Evolutionary conservation across 2,329 filamentous ascomycete genomes (phyloP).

Genomic region (Penicillium capsulatum): DNA sequence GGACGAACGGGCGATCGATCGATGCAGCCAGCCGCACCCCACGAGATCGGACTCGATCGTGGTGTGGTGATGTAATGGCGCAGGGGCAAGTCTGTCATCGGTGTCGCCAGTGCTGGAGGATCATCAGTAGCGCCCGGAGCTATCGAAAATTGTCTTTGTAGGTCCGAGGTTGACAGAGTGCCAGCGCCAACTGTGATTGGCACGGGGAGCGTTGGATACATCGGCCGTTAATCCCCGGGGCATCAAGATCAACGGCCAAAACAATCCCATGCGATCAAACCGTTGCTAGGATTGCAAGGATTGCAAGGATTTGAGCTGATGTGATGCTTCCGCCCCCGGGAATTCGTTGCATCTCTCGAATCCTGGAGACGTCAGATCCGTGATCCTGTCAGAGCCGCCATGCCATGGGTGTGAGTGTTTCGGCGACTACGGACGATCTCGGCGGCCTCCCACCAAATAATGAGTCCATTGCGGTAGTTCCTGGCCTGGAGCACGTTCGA

Average conservation of each 20-base stretch:
- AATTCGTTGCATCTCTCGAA: no score
- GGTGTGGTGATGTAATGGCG: conserved; percentile 18
- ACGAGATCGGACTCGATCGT: conserved; percentile 15
- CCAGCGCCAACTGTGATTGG: conserved; percentile 5
- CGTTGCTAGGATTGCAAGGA: background rate
- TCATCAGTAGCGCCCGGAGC: conserved; percentile 11
- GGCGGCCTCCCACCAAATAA: no score
- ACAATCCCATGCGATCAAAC: conserved; percentile 1
- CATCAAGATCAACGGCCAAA: conserved; percentile 3
- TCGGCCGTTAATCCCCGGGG: conserved; percentile 6
- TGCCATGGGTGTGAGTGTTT: no score
- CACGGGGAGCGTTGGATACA: conserved; percentile 10
- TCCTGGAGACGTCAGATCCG: no score
- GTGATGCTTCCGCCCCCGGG: no score
- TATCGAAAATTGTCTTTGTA: conserved; percentile 16
- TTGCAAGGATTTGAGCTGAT: background rate
- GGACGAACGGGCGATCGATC: conserved; percentile 17
- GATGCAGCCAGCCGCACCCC: conserved; percentile 7
- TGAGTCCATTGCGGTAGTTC: no score
- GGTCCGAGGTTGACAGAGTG: conserved; percentile 4
- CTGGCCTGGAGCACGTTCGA: no score
- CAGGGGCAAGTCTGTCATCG: conserved; percentile 8
- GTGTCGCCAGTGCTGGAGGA: conserved; percentile 15
- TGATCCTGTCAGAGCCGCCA: no score
- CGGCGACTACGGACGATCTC: no score